phyloP scores from a whole-genome alignment of 768 basidiomycete genomes.

The Hericium erinaceus region DNA sequence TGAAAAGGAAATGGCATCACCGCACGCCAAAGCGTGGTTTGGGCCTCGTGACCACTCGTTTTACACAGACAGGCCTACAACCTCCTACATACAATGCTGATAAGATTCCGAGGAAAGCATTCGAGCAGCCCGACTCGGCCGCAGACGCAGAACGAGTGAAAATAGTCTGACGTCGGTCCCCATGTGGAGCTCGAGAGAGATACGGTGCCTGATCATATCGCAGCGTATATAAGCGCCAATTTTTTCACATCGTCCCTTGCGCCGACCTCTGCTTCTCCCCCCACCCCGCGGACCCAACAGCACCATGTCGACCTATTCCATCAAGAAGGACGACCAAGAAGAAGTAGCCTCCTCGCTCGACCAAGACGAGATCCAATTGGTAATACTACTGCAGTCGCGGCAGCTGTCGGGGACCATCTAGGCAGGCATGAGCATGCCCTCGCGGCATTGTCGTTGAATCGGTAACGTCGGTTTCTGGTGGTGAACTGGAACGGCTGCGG shows the following conservation, averaged over 20 bases:
- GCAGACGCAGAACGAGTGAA: too few relatives aligned
- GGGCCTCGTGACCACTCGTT: too few relatives aligned
- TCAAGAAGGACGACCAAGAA: constrained; percentile 5
- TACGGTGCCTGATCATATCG: background rate
- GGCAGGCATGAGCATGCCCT: constrained; percentile 18
- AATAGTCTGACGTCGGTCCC: too few relatives aligned
- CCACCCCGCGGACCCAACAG: background rate
- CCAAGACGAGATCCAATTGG: constrained; percentile 48
- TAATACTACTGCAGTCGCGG: constrained; percentile 26
- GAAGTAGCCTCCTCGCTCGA: constrained; percentile 28
- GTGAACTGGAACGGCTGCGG: constrained; percentile 81
- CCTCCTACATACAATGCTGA: too few relatives aligned
- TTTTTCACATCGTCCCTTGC: background rate
- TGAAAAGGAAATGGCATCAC: too few relatives aligned
- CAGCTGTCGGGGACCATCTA: constrained; percentile 21
- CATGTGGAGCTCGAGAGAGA: too few relatives aligned
- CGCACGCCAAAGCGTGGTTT: too few relatives aligned
- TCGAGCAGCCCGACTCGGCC: too few relatives aligned
- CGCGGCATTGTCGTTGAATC: constrained; percentile 31
- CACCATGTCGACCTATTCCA: constrained; percentile 9
- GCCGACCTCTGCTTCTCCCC: background rate
- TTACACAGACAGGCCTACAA: too few relatives aligned
- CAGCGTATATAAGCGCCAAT: background rate
- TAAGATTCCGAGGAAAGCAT: too few relatives aligned
- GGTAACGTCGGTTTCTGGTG: constrained; percentile 66